phyloP scores from a whole-genome alignment of 148 eudicot species.

The Amaranthus hypochondriacus region DNA sequence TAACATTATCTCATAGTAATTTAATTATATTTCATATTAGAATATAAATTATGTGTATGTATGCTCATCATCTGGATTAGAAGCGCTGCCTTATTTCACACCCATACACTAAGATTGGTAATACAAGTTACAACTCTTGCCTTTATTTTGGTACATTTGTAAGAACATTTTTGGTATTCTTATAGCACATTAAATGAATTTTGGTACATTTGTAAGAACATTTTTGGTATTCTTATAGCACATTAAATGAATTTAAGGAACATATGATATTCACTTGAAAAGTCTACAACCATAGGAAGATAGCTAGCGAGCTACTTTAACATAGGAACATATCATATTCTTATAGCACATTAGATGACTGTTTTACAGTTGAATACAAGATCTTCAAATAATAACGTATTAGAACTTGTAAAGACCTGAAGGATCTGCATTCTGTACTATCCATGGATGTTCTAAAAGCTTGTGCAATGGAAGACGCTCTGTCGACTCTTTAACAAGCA shows the following conservation, averaged over 20 bases:
- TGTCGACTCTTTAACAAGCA: constrained; percentile 90
- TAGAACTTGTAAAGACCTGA: constrained; percentile 68
- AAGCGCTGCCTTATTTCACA: too few relatives aligned
- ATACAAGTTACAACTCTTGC: not conserved
- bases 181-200: constrained; percentile 17
- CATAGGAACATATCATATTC: not conserved
- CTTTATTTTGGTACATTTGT: not conserved
- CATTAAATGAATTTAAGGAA: constrained; percentile 5
- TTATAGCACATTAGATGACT: not conserved
- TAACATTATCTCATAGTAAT: too few relatives aligned
- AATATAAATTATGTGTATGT: too few relatives aligned
- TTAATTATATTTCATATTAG: too few relatives aligned
- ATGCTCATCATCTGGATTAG: too few relatives aligned
- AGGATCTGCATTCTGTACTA: constrained; percentile 84
- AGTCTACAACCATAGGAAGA: constrained; percentile 15
- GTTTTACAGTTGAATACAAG: constrained; percentile 5
- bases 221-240: constrained; percentile 15
- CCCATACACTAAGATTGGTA: too few relatives aligned
- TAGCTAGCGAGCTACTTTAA: not conserved
- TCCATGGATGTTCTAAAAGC: constrained; percentile 95
- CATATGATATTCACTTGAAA: constrained; percentile 13
- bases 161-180: not conserved
- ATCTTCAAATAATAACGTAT: constrained; percentile 7
- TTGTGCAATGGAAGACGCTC: constrained; percentile 80
- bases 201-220: not conserved